These are phyloP conservation scores for Pyrenochaeta sp. DNA, from an alignment of 2,329 filamentous ascomycete genomes.

Conservation along the genomic window DNA sequence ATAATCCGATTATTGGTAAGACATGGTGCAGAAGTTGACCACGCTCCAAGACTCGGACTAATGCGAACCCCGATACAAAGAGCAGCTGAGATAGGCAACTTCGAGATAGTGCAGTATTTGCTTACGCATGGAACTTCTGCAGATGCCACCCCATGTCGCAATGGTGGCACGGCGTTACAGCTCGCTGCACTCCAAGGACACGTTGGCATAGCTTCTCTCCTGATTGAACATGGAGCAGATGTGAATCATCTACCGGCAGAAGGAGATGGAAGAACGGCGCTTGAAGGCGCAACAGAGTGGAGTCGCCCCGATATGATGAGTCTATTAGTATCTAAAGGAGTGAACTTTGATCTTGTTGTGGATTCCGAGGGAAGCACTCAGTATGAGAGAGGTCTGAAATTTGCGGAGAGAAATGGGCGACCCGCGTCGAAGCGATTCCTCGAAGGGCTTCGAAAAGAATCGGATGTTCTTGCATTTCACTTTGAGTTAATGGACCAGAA, in stretches of 20 bases:
- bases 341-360: background rate
- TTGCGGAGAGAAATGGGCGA: background rate
- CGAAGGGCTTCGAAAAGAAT: too few relatives aligned
- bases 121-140: slow-evolving; percentile 1
- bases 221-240: slow-evolving; percentile 4
- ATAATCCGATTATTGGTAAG: slow-evolving; percentile 7
- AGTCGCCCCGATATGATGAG: slow-evolving; percentile 6
- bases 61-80: slow-evolving; percentile 15
- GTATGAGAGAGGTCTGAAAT: background rate
- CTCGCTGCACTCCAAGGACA: slow-evolving; percentile 5
- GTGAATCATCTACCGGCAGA: slow-evolving; percentile 3
- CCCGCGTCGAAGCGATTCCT: background rate
- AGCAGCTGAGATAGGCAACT: slow-evolving; percentile 15
- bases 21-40: slow-evolving; percentile 3
- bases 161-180: slow-evolving; percentile 7
- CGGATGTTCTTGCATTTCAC: too few relatives aligned
- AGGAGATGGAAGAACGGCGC: slow-evolving; percentile 4
- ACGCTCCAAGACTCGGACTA: background rate
- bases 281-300: slow-evolving; percentile 14
- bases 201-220: slow-evolving; percentile 2
- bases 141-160: slow-evolving; percentile 1
- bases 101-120: slow-evolving; percentile 11
- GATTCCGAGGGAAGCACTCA: background rate
- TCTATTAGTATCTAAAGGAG: slow-evolving; percentile 1
- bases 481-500: too few relatives aligned